A percentile compares a stretch with the other conserved stretches of the same genome.
Evolutionary conservation across 2,329 filamentous ascomycete genomes (phyloP).

Genomic region (Neoascochyta sp.): DNA sequence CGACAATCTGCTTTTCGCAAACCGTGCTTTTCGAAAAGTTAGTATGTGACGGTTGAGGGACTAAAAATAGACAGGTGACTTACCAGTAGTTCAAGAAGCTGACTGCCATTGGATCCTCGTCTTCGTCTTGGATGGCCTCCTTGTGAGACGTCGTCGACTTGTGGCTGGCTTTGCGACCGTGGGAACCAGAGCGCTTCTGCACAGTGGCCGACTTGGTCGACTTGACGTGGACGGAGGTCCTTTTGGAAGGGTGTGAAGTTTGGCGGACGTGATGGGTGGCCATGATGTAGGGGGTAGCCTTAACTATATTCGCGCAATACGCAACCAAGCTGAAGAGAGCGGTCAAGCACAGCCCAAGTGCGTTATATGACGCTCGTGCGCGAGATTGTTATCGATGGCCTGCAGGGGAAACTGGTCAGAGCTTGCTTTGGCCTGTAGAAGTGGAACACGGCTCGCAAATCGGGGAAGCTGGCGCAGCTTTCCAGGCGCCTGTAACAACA

Average conservation of each 20-base stretch:
- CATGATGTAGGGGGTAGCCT: conserved; percentile 28
- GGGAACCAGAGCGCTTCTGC: conserved; percentile 33
- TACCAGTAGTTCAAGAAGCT: conserved; percentile 55
- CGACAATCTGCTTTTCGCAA: conserved; percentile 63
- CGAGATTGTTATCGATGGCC: too few species aligned
- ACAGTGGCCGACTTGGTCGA: conserved; percentile 31
- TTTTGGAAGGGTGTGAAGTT: conserved; percentile 35
- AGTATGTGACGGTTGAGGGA: conserved; percentile 5
- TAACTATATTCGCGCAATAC: too few species aligned
- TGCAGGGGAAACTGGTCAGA: too few species aligned
- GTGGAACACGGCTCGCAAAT: too few species aligned
- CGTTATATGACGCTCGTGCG: too few species aligned
- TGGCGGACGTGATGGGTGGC: conserved; percentile 36
- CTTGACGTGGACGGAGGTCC: conserved; percentile 34
- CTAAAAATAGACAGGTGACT: conserved; percentile 11
- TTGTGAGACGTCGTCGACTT: conserved; percentile 25
- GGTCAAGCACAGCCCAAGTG: too few species aligned
- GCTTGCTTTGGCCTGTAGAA: too few species aligned
- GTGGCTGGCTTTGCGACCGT: conserved; percentile 25
- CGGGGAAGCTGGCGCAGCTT: too few species aligned
- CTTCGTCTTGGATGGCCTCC: conserved; percentile 35
- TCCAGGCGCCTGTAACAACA: too few species aligned
- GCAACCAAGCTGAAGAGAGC: too few species aligned
- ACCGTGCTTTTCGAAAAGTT: conserved; percentile 48
- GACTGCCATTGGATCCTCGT: conserved; percentile 50